Evolutionary conservation across 306 rosid species (phyloP), one percentile per base, ranked within the genome.

Genomic region (Vigna reflexopilosa): DNA sequence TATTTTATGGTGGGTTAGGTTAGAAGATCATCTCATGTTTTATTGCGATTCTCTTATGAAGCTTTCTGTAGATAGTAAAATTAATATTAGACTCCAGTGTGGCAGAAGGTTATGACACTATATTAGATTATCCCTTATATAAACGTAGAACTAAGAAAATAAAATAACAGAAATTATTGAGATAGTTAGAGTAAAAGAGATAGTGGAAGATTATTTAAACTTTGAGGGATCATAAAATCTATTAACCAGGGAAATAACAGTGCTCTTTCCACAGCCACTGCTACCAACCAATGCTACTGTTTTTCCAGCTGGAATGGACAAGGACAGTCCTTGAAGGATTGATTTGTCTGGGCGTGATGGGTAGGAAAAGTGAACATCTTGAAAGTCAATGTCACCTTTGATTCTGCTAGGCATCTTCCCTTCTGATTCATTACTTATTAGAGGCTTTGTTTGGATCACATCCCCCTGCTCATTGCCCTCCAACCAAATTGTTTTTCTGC

Each of bases 241-340:
- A 45, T 86, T 66, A 34, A 90, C 89, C 1, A 93, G 79, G 42
- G 98, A 91, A 80, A 91, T 90, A 45, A 88, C 85, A n/a, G 98
- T 93, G 80, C 97, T 93, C 84, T 93, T 93, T 82, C 98, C 98
- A 57, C 98, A 93, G n/a, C 98, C 98, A 36, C 98, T 93, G 76
- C 91, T 81, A 45, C 98, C 98, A 17, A 93, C 98, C 47, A 93
- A 82, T 75, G 98, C 97, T 19, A 87, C 72, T 15, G 96, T 87
- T 81, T 87, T 87, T 80, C 96, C 97, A 42, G 93, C 89, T 47
- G 97, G 87, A 74, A 93, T 93, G 28, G 93, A 84, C 83, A 93
- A 55, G 7, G 93, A 86, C 62, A 93, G 87, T 50, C 88, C 96
- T 67, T 79, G 85, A 76, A 93, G 96, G 71, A 91, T 83, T 44